Conservation (phyloP, 1,284 basidiomycete genomes). For the Grifola frondosa region DNA sequence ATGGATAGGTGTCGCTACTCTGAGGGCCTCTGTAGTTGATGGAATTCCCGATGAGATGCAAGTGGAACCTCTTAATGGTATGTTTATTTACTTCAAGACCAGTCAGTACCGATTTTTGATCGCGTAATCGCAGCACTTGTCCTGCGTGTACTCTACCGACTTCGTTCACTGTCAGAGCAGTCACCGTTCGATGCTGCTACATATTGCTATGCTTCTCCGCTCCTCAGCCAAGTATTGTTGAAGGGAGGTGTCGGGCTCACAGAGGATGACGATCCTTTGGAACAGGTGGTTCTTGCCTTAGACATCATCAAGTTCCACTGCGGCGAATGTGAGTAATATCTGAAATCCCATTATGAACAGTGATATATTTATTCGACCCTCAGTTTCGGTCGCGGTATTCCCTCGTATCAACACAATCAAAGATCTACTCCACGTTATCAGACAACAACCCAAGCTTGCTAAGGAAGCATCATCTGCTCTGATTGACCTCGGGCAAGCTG, state of each 20-base stretch:
- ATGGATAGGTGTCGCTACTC: constrained; percentile 80
- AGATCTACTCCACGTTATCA: constrained; percentile 75
- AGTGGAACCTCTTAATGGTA: constrained; percentile 71
- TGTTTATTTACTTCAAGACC: constrained; percentile 1
- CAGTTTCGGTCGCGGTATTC: constrained; percentile 69
- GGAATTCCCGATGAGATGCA: constrained; percentile 74
- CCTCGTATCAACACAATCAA: constrained; percentile 74
- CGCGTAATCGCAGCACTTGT: constrained; percentile 56
- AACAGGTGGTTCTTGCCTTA: constrained; percentile 85
- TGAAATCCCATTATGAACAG: no score
- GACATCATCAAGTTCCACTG: constrained; percentile 88
- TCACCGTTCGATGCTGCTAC: constrained; percentile 83
- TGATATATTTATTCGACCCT: no score
- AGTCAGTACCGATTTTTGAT: constrained; percentile 2
- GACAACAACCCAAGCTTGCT: constrained; percentile 77
- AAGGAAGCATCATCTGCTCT: constrained; percentile 88
- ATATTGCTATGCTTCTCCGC: constrained; percentile 80
- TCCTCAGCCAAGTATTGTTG: constrained; percentile 72
- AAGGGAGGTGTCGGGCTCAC: constrained; percentile 64
- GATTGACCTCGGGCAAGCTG: constrained; percentile 82
- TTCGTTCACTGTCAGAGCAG: constrained; percentile 83
- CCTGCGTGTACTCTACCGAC: constrained; percentile 83
- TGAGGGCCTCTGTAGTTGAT: constrained; percentile 67
- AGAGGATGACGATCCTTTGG: constrained; percentile 77
- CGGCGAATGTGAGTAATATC: constrained; percentile 73